phyloP scores from a whole-genome alignment of 148 eudicot genomes.

The Rhododendron vialii region DNA sequence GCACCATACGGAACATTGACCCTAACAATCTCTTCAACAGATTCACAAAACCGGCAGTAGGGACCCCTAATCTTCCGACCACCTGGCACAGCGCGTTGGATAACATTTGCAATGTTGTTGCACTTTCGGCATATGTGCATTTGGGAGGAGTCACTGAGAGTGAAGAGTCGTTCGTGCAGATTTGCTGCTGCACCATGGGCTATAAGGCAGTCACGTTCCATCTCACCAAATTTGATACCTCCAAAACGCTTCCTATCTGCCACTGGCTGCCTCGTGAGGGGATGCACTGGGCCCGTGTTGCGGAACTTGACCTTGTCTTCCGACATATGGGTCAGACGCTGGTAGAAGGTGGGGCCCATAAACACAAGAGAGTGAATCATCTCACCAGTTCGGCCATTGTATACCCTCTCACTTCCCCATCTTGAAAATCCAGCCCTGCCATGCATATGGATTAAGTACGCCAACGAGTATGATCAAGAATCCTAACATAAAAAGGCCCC shows the following conservation, averaged over 20 bases:
- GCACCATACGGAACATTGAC: slow-evolving; percentile 91
- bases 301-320: slow-evolving; percentile 97
- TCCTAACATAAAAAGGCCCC: background rate
- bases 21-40: slow-evolving; percentile 63
- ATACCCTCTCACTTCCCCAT: slow-evolving; percentile 88
- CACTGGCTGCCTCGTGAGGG: slow-evolving; percentile 91
- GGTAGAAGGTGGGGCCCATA: slow-evolving; percentile 93
- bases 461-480: background rate
- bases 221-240: slow-evolving; percentile 93
- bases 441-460: slow-evolving; percentile 4
- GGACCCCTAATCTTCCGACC: slow-evolving; percentile 83
- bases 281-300: slow-evolving; percentile 92
- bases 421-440: slow-evolving; percentile 85
- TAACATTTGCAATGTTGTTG: slow-evolving; percentile 65
- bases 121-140: slow-evolving; percentile 79
- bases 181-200: slow-evolving; percentile 94
- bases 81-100: slow-evolving; percentile 59
- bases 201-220: slow-evolving; percentile 92
- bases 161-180: slow-evolving; percentile 94
- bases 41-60: slow-evolving; percentile 74
- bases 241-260: slow-evolving; percentile 93
- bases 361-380: slow-evolving; percentile 61
- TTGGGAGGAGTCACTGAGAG: slow-evolving; percentile 79
- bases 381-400: slow-evolving; percentile 83
- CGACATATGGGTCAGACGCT: slow-evolving; percentile 82